Percentiles rank a stretch among this genome's conserved stretches.
phyloP scores from a whole-genome alignment of 2,329 filamentous ascomycete species.

The Claviceps fusiformis region DNA sequence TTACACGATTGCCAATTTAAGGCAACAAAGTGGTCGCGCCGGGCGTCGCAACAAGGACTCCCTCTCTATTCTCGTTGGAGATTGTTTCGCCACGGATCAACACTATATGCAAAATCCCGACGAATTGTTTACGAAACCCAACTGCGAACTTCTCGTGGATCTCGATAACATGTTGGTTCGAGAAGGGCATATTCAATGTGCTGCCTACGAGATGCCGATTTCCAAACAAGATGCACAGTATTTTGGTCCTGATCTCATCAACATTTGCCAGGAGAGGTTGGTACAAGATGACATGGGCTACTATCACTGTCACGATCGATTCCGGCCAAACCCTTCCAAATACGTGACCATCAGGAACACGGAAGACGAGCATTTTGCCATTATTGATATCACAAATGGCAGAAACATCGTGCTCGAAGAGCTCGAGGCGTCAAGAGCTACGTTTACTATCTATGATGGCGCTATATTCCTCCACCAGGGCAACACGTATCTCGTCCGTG shows the following conservation, averaged over 20 bases:
- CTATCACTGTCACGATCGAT: slow-evolving; percentile 81
- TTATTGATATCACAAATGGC: slow-evolving; percentile 74
- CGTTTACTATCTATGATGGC: slow-evolving; percentile 92
- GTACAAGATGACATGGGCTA: slow-evolving; percentile 63
- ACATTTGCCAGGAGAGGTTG: slow-evolving; percentile 62
- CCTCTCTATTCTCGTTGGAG: slow-evolving; percentile 76
- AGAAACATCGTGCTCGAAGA: slow-evolving; percentile 83
- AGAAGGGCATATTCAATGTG: slow-evolving; percentile 91
- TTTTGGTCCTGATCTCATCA: slow-evolving; percentile 60
- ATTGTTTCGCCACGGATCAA: slow-evolving; percentile 82
- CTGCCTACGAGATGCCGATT: slow-evolving; percentile 92
- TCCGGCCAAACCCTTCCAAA: slow-evolving; percentile 70
- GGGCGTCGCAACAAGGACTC: slow-evolving; percentile 89
- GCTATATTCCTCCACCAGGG: slow-evolving; percentile 96
- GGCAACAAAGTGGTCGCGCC: slow-evolving; percentile 88
- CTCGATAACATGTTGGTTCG: slow-evolving; percentile 81
- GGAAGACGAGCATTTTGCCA: slow-evolving; percentile 80
- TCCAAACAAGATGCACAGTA: slow-evolving; percentile 61
- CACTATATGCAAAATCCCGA: slow-evolving; percentile 95
- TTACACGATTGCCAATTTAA: slow-evolving; percentile 85
- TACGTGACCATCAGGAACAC: slow-evolving; percentile 83
- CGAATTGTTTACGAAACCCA: slow-evolving; percentile 84
- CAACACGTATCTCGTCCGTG: slow-evolving; percentile 80
- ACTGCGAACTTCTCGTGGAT: slow-evolving; percentile 80
- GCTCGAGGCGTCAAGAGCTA: slow-evolving; percentile 87